Percentiles rank a stretch among this genome's conserved stretches.
Evolutionary conservation across 2,329 filamentous ascomycete genomes (phyloP).

Genomic region (Elsinoe batatas): DNA sequence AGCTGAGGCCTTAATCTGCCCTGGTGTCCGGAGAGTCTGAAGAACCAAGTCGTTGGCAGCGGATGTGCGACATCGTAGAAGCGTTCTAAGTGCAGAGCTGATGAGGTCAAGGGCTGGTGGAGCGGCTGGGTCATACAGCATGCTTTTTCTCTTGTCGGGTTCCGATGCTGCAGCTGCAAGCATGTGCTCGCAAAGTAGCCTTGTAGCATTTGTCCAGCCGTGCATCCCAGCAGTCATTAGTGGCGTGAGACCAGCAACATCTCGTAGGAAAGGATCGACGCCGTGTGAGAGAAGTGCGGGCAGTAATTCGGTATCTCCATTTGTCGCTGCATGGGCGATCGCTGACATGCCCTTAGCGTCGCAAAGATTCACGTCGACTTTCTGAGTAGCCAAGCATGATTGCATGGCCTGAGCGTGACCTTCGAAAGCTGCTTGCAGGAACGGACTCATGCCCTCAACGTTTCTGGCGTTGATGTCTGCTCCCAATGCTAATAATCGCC

Average conservation of each 20-base stretch:
- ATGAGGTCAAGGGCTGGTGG: background rate
- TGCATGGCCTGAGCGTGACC: background rate
- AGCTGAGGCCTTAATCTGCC: background rate
- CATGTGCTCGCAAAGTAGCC: background rate
- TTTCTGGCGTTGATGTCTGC: background rate
- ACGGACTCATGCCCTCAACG: background rate
- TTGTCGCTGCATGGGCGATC: background rate
- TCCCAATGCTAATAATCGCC: background rate
- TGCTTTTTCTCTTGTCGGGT: background rate
- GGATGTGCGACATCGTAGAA: background rate
- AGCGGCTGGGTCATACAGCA: background rate
- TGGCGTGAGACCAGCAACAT: background rate
- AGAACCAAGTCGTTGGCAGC: background rate
- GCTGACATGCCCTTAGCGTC: background rate
- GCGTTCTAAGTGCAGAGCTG: background rate
- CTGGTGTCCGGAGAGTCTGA: background rate
- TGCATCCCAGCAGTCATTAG: background rate
- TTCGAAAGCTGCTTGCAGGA: background rate
- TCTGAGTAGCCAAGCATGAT: background rate
- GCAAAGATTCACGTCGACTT: background rate
- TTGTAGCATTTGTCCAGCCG: background rate
- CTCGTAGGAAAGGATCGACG: background rate
- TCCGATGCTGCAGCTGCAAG: background rate
- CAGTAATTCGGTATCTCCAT: background rate
- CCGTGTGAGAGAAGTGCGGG: background rate